phyloP scores from a whole-genome alignment of 1,284 basidiomycete species.

The Apiotrichum domesticum region DNA sequence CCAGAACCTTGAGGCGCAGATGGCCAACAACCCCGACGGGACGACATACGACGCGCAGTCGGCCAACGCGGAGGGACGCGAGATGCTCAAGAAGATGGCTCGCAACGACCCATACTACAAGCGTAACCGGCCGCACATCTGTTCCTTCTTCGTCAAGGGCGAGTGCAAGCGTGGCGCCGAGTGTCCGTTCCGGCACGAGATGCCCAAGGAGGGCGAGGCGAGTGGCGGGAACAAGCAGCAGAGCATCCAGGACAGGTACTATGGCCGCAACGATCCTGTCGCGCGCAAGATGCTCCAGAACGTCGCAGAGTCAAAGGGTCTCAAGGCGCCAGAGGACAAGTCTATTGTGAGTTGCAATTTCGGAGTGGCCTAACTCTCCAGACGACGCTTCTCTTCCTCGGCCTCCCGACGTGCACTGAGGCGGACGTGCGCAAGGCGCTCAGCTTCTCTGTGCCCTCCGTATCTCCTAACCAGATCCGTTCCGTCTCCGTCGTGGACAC shows the following conservation, averaged over 20 bases:
- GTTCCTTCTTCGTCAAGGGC: slow-evolving; percentile 93
- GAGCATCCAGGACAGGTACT: slow-evolving; percentile 85
- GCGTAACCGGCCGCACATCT: slow-evolving; percentile 86
- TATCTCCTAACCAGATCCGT: slow-evolving; percentile 65
- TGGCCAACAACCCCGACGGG: slow-evolving; percentile 43
- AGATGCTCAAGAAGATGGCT: slow-evolving; percentile 90
- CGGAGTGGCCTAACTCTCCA: slow-evolving; percentile 37
- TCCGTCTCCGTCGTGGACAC: slow-evolving; percentile 75
- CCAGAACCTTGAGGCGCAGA: slow-evolving; percentile 85
- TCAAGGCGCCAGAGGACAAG: slow-evolving; percentile 82
- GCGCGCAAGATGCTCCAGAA: slow-evolving; percentile 75
- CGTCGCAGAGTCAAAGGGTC: slow-evolving; percentile 68
- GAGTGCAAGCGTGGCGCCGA: slow-evolving; percentile 84
- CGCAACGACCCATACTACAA: slow-evolving; percentile 95
- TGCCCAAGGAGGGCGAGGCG: slow-evolving; percentile 56
- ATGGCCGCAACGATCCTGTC: slow-evolving; percentile 83
- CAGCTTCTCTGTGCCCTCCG: slow-evolving; percentile 61
- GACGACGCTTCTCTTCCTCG: slow-evolving; percentile 88
- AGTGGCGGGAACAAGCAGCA: slow-evolving; percentile 54
- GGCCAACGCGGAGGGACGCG: slow-evolving; percentile 75
- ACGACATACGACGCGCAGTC: slow-evolving; percentile 57
- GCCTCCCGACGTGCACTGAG: slow-evolving; percentile 70
- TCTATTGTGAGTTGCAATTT: slow-evolving; percentile 60
- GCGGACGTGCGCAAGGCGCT: slow-evolving; percentile 70
- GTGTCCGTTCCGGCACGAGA: slow-evolving; percentile 92